Percentiles rank a stretch among this genome's conserved stretches.
phyloP scores from a whole-genome alignment of 768 basidiomycete genomes.

The Lentinula edodes region DNA sequence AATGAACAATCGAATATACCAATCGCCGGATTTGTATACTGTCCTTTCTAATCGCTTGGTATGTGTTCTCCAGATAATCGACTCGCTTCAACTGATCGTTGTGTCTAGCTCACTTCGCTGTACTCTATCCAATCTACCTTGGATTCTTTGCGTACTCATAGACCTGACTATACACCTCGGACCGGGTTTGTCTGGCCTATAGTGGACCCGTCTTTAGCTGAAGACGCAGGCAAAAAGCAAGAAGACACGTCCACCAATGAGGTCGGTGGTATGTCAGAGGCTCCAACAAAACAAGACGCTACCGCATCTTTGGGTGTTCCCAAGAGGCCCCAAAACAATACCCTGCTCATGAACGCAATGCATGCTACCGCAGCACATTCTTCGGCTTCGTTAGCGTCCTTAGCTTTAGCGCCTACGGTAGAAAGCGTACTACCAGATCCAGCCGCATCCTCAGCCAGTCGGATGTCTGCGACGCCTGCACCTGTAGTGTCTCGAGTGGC shows the following conservation, averaged over 20 bases:
- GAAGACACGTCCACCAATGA: constrained; percentile 14
- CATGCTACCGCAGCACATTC: constrained; percentile 71
- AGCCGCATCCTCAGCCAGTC: constrained; percentile 6
- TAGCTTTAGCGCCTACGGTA: constrained; percentile 22
- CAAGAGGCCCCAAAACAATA: constrained; percentile 62
- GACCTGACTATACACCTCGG: constrained; percentile 80
- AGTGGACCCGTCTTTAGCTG: constrained; percentile 44
- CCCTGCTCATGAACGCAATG: constrained; percentile 74
- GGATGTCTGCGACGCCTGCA: constrained; percentile 17
- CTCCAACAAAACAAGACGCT: constrained; percentile 9
- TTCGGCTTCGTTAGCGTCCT: constrained; percentile 43
- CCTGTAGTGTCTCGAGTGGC: constrained; percentile 9
- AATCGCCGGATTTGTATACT: constrained; percentile 80
- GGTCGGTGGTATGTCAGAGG: constrained; percentile 16
- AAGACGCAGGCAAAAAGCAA: constrained; percentile 36
- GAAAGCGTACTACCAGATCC: constrained; percentile 16
- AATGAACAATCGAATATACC: constrained; percentile 85
- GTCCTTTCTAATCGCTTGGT: constrained; percentile 83
- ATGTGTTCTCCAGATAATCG: constrained; percentile 16
- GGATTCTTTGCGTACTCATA: constrained; percentile 62
- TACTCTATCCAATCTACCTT: constrained; percentile 73
- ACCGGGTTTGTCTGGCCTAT: constrained; percentile 87
- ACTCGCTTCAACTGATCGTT: background rate
- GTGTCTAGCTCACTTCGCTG: constrained; percentile 56
- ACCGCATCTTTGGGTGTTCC: constrained; percentile 21